A percentile compares a stretch with the other conserved stretches of the same genome.
Conservation (phyloP, 345 rosid genomes). For the Brassica nigra region DNA sequence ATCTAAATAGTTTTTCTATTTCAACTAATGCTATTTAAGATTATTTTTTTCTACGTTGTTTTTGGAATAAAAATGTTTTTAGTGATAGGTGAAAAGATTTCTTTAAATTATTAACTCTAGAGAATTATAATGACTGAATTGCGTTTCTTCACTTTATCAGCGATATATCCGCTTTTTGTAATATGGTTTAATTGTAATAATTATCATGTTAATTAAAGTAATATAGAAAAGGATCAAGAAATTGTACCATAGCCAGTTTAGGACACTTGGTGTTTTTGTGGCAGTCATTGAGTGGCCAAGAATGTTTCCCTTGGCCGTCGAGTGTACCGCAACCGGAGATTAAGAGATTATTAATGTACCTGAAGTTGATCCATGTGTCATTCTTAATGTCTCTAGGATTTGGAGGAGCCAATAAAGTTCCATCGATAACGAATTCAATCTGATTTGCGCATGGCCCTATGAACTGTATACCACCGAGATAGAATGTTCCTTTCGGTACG, state of each 20-base stretch:
- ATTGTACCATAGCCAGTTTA: constrained; percentile 35
- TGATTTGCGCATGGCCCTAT: constrained; percentile 31
- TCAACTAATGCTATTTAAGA: too few relatives aligned
- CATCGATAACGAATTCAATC: constrained; percentile 30
- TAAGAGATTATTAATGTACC: constrained; percentile 23
- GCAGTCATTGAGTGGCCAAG: constrained; percentile 40
- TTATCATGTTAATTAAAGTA: neutral
- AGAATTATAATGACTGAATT: too few relatives aligned
- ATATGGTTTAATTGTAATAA: too few relatives aligned
- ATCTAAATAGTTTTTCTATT: too few relatives aligned
- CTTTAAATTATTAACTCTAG: too few relatives aligned
- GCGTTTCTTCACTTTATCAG: too few relatives aligned
- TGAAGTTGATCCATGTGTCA: constrained; percentile 27
- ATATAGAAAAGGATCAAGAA: neutral
- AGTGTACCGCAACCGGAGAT: constrained; percentile 35
- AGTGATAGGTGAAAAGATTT: too few relatives aligned
- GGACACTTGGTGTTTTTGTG: constrained; percentile 28
- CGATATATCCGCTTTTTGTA: too few relatives aligned
- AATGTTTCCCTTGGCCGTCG: constrained; percentile 32
- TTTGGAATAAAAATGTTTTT: too few relatives aligned
- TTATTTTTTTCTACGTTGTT: too few relatives aligned
- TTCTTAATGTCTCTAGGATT: constrained; percentile 19
- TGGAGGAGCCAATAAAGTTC: constrained; percentile 31
- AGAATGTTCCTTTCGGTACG: constrained; percentile 30
- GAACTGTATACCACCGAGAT: constrained; percentile 22